These are phyloP conservation scores for Linanthus parryae DNA, from an alignment of 148 eudicot genomes.

Conservation along the genomic window DNA sequence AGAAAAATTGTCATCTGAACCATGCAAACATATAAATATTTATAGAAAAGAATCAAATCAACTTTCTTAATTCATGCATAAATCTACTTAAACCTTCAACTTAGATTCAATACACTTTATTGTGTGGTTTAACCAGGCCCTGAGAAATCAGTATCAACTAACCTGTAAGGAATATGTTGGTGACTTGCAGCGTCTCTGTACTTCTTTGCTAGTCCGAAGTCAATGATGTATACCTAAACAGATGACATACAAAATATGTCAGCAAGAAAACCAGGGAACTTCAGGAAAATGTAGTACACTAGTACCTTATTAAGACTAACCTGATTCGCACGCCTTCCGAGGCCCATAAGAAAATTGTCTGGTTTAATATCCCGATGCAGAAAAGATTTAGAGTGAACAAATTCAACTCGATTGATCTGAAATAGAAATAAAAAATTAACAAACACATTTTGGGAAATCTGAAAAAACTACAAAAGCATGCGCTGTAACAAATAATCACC, in stretches of 20 bases:
- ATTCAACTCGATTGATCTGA: conserved; percentile 74
- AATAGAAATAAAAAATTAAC: neutral
- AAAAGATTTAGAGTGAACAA: conserved; percentile 64
- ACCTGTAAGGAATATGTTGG: conserved; percentile 77
- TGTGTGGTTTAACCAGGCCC: too few species aligned
- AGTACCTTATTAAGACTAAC: conserved; percentile 22
- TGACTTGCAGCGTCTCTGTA: conserved; percentile 64
- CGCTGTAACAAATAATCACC: conserved; percentile 25
- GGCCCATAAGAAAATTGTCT: conserved; percentile 81
- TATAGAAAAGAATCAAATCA: too few species aligned
- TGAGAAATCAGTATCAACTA: conserved; percentile 7
- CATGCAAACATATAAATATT: too few species aligned
- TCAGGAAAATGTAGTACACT: neutral
- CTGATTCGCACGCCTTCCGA: conserved; percentile 85
- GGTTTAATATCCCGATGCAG: conserved; percentile 83
- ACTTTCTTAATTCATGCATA: too few species aligned
- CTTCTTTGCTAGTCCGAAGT: conserved; percentile 81
- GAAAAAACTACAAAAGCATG: neutral
- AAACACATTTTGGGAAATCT: neutral
- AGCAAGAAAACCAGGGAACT: neutral
- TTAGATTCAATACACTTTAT: too few species aligned
- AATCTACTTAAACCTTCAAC: too few species aligned
- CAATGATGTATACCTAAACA: conserved; percentile 61
- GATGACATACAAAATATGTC: conserved; percentile 1
- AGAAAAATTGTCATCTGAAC: too few species aligned